phyloP scores from a whole-genome alignment of 2,329 filamentous ascomycete genomes.

The Aspergillus ochraceoroseus region DNA sequence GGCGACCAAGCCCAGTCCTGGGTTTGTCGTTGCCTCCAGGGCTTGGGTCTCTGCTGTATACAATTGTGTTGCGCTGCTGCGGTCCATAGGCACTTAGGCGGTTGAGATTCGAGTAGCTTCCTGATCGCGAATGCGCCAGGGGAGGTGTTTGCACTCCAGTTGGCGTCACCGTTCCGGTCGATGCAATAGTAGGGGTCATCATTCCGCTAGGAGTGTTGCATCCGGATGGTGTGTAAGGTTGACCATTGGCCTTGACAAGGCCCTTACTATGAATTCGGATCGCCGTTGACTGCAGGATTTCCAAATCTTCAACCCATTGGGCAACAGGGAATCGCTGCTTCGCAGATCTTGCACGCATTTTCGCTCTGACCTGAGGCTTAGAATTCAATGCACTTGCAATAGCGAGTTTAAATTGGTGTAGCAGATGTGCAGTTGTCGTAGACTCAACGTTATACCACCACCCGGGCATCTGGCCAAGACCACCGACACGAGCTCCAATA shows the following conservation, averaged over 20 bases:
- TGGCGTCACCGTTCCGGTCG: constrained; percentile 43
- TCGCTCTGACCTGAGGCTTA: constrained; percentile 51
- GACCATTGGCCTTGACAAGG: constrained; percentile 29
- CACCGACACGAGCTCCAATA: constrained; percentile 62
- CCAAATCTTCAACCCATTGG: constrained; percentile 62
- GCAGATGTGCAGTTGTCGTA: constrained; percentile 57
- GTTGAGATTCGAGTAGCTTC: constrained; percentile 29
- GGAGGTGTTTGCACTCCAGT: constrained; percentile 39
- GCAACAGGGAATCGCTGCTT: constrained; percentile 64
- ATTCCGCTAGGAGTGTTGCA: constrained; percentile 42
- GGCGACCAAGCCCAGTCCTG: constrained; percentile 33
- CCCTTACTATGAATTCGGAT: constrained; percentile 55
- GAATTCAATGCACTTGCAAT: constrained; percentile 59
- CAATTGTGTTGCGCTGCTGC: constrained; percentile 37
- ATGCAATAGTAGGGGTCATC: constrained; percentile 31
- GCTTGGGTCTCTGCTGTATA: constrained; percentile 39
- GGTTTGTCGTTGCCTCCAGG: constrained; percentile 30
- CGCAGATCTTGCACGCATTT: constrained; percentile 61
- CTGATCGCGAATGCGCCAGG: constrained; percentile 28
- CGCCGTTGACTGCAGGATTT: constrained; percentile 56
- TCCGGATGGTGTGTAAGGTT: constrained; percentile 38
- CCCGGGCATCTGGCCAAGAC: constrained; percentile 65
- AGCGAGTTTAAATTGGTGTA: constrained; percentile 61
- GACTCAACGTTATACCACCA: constrained; percentile 68
- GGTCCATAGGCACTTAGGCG: constrained; percentile 35